These are phyloP conservation scores for Ophiostoma piceae DNA, from an alignment of 2,329 filamentous ascomycete genomes.

Conservation along the genomic window DNA sequence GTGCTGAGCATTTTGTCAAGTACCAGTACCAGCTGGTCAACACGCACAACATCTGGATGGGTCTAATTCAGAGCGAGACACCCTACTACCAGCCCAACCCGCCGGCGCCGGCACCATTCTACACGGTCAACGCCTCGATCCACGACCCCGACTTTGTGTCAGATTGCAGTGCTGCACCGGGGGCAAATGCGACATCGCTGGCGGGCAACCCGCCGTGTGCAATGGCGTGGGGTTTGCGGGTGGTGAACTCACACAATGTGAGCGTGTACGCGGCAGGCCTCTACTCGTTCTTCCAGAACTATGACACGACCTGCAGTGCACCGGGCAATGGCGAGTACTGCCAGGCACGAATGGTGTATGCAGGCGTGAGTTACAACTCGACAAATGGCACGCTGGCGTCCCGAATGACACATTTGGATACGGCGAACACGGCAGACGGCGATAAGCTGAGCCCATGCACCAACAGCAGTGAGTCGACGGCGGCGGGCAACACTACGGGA, in stretches of 20 bases:
- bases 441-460: background rate
- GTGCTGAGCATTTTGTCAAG: constrained; percentile 55
- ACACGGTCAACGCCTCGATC: constrained; percentile 33
- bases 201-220: constrained; percentile 40
- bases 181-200: constrained; percentile 14
- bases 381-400: constrained; percentile 5
- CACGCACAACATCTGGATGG: constrained; percentile 54
- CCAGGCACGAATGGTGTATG: constrained; percentile 38
- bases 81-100: constrained; percentile 62
- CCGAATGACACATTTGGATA: background rate
- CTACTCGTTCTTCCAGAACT: constrained; percentile 58
- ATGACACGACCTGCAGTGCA: constrained; percentile 42
- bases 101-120: constrained; percentile 49
- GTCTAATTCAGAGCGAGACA: constrained; percentile 61
- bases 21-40: constrained; percentile 59
- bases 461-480: background rate
- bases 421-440: background rate
- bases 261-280: constrained; percentile 55
- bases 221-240: constrained; percentile 58
- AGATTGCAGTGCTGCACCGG: constrained; percentile 35
- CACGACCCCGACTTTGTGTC: constrained; percentile 47
- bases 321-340: constrained; percentile 38
- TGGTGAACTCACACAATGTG: constrained; percentile 49
- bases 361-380: constrained; percentile 31
- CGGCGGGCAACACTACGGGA: background rate